Evolutionary conservation across 2,329 filamentous ascomycete species (phyloP).

Genomic region (Claviceps cyperi): DNA sequence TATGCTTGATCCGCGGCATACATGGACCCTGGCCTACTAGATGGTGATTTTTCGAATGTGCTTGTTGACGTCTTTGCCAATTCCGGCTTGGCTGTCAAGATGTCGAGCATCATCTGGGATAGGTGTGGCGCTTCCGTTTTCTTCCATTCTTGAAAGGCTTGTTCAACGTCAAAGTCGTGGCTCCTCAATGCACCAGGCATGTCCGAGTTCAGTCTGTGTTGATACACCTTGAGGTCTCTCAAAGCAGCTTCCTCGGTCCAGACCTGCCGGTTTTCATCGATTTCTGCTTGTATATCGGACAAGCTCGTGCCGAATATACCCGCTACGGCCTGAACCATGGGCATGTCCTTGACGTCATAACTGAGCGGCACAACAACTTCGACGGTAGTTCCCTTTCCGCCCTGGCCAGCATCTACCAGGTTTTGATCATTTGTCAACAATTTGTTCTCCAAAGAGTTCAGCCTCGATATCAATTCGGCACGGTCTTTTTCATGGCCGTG

Average conservation of each 20-base stretch:
- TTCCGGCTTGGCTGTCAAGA: constrained; percentile 74
- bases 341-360: constrained; percentile 95
- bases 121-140: constrained; percentile 76
- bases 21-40: constrained; percentile 30
- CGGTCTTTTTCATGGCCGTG: constrained; percentile 75
- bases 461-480: constrained; percentile 65
- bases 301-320: constrained; percentile 71
- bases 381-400: constrained; percentile 36
- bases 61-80: constrained; percentile 62
- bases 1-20: constrained; percentile 36
- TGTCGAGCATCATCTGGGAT: constrained; percentile 84
- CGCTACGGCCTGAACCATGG: constrained; percentile 74
- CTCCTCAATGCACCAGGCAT: constrained; percentile 62
- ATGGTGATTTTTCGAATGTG: constrained; percentile 42
- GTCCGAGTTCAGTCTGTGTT: constrained; percentile 71
- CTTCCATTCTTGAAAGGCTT: constrained; percentile 81
- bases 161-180: constrained; percentile 81
- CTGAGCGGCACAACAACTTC: constrained; percentile 74
- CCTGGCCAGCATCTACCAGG: constrained; percentile 30
- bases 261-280: constrained; percentile 61
- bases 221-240: constrained; percentile 84
- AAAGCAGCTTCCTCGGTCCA: constrained; percentile 92
- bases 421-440: constrained; percentile 89
- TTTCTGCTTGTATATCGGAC: constrained; percentile 71
- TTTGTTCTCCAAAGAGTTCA: constrained; percentile 81